Evolutionary conservation across 192 early-diverging fungal genomes (phyloP).

Genomic region (Pilaira anomala): DNA sequence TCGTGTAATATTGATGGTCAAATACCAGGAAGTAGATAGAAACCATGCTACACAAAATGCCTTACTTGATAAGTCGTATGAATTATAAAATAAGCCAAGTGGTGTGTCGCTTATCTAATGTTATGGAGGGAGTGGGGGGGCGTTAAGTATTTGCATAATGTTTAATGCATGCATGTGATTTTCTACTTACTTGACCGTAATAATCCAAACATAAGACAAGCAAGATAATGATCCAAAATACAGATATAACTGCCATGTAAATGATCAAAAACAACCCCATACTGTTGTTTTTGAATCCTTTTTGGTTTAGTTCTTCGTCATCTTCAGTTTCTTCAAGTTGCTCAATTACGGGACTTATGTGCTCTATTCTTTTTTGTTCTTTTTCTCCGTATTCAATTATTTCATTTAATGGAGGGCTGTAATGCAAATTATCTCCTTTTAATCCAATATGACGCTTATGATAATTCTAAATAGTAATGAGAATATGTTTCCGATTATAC

Average conservation of each 20-base stretch:
- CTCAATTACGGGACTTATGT: no score
- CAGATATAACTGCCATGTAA: conserved; percentile 30
- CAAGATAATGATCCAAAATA: conserved; percentile 45
- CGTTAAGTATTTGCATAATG: not conserved
- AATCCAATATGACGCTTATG: not conserved
- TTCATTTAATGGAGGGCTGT: conserved; percentile 12
- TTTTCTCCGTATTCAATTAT: not conserved
- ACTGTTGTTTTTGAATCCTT: conserved; percentile 40
- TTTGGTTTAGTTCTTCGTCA: not conserved
- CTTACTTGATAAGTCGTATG: conserved; percentile 45
- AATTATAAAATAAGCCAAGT: conserved; percentile 24
- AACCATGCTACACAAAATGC: conserved; percentile 38
- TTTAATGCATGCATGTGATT: no score
- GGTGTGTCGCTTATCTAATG: conserved; percentile 26
- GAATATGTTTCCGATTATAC: not conserved
- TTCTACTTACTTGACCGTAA: conserved; percentile 42
- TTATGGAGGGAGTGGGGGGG: not conserved
- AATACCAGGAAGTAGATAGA: conserved; percentile 39
- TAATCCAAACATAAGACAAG: conserved; percentile 52
- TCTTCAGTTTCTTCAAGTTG: not conserved
- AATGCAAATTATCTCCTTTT: conserved; percentile 2
- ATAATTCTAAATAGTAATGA: not conserved
- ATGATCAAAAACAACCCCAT: conserved; percentile 41
- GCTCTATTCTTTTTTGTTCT: no score
- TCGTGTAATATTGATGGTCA: conserved; percentile 40